Base-by-base conservation (phyloP, 1,284 basidiomycete genomes). In the Marasmius sp. region DNA sequence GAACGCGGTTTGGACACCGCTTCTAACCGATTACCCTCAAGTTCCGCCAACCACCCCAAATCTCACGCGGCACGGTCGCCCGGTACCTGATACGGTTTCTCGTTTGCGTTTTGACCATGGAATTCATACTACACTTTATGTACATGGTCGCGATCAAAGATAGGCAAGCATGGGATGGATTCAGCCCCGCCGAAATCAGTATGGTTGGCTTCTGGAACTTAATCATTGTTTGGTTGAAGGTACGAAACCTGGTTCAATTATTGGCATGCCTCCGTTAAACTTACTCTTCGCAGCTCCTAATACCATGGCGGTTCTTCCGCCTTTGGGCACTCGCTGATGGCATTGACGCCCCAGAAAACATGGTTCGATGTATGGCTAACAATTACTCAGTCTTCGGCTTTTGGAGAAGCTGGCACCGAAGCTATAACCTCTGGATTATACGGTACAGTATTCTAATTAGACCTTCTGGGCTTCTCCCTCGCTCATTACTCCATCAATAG, bases 191-290 rank as follows among this genome's bases (percentile, higher is more conserved):
- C 11, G 85, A 98, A 72, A 83, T 99, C 22, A 88, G 87, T 68
- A 93, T 98, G 91, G 87, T 98, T 50, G 95, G 97, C 0, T 96
- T 98, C 71, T 99, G 97, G 97, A 98, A 97, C 73, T 81, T 98
- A 60, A 91, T 97, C 50, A 83, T 98, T 48, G 94, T 98, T 0
- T 99, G 97, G 97, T 80, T 98, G 14, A 99, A 99, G 85, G 95
- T 94, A 68, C 18, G 79, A 66, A 51, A 34, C 43, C 58, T 22
- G 10, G 61, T 53, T 49, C 56, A 18, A 49, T 60, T 18, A n/a
- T 39, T 36, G 14, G 36, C 9, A 6, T 1, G 37, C 20, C 48
- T 45, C 51, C 41, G 36, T 55, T 34, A 20, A n/a, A 43, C 49
- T 14, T 58, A 56, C 18, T 51, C 59, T 60, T 52, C n/a, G 38